These are phyloP conservation scores for Lentithecium fluviatile DNA, from an alignment of 495 filamentous ascomycete species.

Conservation along the genomic window DNA sequence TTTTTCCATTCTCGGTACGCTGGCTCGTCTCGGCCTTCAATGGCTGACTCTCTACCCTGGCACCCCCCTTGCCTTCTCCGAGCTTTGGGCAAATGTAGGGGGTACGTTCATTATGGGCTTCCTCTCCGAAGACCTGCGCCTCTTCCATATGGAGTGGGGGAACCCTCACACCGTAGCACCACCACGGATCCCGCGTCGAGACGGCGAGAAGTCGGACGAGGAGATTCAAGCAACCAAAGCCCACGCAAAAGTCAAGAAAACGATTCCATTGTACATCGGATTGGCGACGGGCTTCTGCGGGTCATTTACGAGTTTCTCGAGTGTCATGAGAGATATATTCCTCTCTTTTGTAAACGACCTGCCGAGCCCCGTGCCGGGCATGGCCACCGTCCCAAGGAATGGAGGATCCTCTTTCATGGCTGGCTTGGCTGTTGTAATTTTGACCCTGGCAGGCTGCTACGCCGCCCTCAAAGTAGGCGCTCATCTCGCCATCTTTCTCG, in stretches of 20 bases:
- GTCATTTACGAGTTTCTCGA: conserved; percentile 86
- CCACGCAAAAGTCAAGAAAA: conserved; percentile 60
- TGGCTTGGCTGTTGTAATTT: conserved; percentile 65
- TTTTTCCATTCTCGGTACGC: conserved; percentile 84
- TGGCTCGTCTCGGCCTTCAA: conserved; percentile 79
- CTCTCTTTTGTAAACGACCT: conserved; percentile 78
- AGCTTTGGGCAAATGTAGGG: conserved; percentile 89
- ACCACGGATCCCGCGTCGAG: neutral
- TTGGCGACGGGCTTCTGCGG: conserved; percentile 94
- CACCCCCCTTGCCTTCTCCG: conserved; percentile 68
- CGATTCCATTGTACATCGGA: conserved; percentile 86
- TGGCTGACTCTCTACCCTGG: conserved; percentile 79
- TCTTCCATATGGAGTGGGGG: conserved; percentile 71
- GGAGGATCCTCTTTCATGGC: conserved; percentile 83
- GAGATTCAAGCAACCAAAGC: conserved; percentile 23
- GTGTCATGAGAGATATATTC: conserved; percentile 82
- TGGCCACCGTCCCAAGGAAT: conserved; percentile 52
- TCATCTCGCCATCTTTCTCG: conserved; percentile 69
- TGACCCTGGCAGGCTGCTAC: conserved; percentile 66
- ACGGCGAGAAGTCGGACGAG: conserved; percentile 38
- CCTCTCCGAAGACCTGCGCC: conserved; percentile 70
- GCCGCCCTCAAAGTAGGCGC: conserved; percentile 69
- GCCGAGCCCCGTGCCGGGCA: conserved; percentile 35
- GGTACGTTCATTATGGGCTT: conserved; percentile 86
- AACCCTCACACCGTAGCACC: neutral